These are phyloP conservation scores for Mycena kentingensis DNA, from an alignment of 768 basidiomycete species.

Conservation along the genomic window DNA sequence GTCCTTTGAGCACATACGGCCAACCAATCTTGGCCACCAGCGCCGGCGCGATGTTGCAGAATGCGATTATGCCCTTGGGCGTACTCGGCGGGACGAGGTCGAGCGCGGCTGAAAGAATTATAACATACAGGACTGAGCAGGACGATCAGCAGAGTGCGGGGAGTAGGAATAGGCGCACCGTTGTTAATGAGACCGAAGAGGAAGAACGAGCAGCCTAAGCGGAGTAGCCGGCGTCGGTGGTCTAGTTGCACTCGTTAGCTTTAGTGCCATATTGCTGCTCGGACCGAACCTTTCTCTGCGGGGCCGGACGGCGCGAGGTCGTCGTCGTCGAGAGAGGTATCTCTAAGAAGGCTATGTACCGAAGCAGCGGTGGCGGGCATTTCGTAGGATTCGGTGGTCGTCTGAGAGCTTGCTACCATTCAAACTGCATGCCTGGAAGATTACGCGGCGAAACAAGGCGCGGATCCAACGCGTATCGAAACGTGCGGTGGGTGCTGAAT, in stretches of 20 bases:
- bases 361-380: slow-evolving; percentile 12
- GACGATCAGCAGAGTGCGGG: not conserved
- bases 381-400: slow-evolving; percentile 11
- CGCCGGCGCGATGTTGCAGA: slow-evolving; percentile 93
- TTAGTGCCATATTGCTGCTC: not conserved
- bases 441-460: not conserved
- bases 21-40: slow-evolving; percentile 87
- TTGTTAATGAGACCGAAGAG: slow-evolving; percentile 93
- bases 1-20: slow-evolving; percentile 87
- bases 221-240: slow-evolving; percentile 36
- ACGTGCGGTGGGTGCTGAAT: not conserved
- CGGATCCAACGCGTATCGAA: not conserved
- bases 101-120: slow-evolving; percentile 93
- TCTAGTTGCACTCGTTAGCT: slow-evolving; percentile 7
- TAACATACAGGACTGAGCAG: slow-evolving; percentile 82
- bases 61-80: slow-evolving; percentile 92
- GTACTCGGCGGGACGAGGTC: slow-evolving; percentile 91
- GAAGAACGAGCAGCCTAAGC: slow-evolving; percentile 73
- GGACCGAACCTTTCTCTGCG: slow-evolving; percentile 5
- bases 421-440: slow-evolving; percentile 12
- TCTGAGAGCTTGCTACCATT: slow-evolving; percentile 17
- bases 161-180: slow-evolving; percentile 43
- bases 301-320: slow-evolving; percentile 2
- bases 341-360: slow-evolving; percentile 16
- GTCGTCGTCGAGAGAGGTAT: slow-evolving; percentile 8